Conservation (phyloP, 371 early-diverging fungal species). For the Rhizopus arrhizus region DNA sequence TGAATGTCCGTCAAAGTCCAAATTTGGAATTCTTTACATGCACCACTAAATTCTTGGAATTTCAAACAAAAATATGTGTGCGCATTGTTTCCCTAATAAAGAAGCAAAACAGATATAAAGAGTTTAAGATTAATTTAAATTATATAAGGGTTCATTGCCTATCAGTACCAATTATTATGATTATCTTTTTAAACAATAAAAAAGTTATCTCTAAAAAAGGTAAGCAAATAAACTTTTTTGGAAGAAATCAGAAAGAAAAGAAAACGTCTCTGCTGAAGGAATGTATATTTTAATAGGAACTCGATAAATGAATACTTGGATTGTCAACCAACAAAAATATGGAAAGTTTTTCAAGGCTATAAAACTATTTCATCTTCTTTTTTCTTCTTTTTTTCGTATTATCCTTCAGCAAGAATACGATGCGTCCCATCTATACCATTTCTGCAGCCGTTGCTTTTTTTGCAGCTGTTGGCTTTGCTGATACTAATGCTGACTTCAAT, state of each 20-base stretch:
- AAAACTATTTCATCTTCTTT: constrained; percentile 1
- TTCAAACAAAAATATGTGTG: neutral
- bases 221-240: constrained; percentile 1
- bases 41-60: constrained; percentile 5
- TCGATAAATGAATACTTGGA: constrained; percentile 7
- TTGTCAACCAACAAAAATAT: constrained; percentile 19
- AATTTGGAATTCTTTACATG: neutral
- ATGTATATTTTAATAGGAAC: constrained; percentile 3
- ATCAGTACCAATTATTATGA: too few species aligned
- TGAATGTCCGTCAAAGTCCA: neutral
- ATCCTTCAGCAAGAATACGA: constrained; percentile 1
- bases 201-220: neutral
- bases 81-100: neutral
- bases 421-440: constrained; percentile 25
- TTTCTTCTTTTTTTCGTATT: neutral
- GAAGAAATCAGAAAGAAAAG: neutral
- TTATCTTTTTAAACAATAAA: neutral
- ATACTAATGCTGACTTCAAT: constrained; percentile 24
- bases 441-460: constrained; percentile 29
- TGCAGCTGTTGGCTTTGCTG: constrained; percentile 24
- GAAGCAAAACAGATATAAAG: neutral
- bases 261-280: neutral
- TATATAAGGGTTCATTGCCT: too few species aligned
- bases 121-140: too few species aligned
- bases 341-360: constrained; percentile 3